Percentiles rank a stretch among this genome's conserved stretches.
phyloP scores from a whole-genome alignment of 331 rosid genomes.

The Quercus tomentella region DNA sequence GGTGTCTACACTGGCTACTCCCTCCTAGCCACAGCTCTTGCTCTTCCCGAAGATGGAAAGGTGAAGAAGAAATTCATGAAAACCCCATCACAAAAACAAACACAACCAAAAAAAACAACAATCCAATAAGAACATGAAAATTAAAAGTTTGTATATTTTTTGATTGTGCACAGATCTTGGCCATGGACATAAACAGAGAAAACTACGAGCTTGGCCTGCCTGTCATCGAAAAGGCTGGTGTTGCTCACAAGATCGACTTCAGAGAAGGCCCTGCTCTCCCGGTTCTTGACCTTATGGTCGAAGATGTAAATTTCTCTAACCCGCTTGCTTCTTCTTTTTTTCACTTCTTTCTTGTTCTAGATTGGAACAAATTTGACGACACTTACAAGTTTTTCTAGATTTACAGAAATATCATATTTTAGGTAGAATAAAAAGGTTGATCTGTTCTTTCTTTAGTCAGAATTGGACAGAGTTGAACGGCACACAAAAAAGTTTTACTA shows the following conservation, averaged over 20 bases:
- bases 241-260: constrained; percentile 86
- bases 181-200: constrained; percentile 87
- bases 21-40: constrained; percentile 91
- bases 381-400: too few species aligned
- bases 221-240: constrained; percentile 70
- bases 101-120: not conserved
- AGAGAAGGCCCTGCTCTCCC: constrained; percentile 98
- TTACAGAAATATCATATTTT: too few species aligned
- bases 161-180: constrained; percentile 55
- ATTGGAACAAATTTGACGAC: too few species aligned
- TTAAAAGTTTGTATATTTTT: not conserved
- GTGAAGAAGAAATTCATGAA: constrained; percentile 12
- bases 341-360: not conserved
- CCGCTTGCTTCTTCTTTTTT: not conserved
- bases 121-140: not conserved
- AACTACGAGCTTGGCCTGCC: constrained; percentile 86
- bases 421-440: too few species aligned
- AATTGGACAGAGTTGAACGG: too few species aligned
- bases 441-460: too few species aligned
- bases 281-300: constrained; percentile 59
- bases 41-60: constrained; percentile 92
- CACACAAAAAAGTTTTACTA: too few species aligned
- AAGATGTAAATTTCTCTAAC: constrained; percentile 44
- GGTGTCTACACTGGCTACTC: constrained; percentile 99
- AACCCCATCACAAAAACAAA: not conserved